Conservation (phyloP, 345 rosid genomes). For the Turnera subulata region DNA sequence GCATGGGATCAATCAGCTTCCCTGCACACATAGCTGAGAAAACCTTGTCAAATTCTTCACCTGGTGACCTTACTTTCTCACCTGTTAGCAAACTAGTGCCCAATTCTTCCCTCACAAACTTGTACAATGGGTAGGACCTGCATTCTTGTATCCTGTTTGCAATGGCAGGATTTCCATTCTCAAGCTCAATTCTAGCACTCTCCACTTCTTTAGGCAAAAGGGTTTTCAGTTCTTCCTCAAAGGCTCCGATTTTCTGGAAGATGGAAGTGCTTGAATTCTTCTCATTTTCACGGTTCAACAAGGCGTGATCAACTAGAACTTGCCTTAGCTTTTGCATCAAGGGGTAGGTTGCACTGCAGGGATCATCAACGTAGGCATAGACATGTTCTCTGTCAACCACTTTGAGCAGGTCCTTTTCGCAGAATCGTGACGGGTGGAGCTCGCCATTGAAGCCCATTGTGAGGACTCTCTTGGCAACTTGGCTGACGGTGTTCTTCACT, state of each 20-base stretch:
- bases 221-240: conserved; percentile 23
- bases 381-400: conserved; percentile 23
- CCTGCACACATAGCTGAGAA: conserved; percentile 27
- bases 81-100: conserved; percentile 24
- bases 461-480: conserved; percentile 23
- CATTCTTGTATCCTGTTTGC: conserved; percentile 27
- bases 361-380: conserved; percentile 27
- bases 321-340: conserved; percentile 30
- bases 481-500: conserved; percentile 24
- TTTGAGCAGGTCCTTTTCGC: conserved; percentile 27
- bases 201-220: conserved; percentile 28
- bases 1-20: conserved; percentile 27
- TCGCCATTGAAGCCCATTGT: conserved; percentile 24
- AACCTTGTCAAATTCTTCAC: conserved; percentile 30
- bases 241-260: conserved; percentile 21
- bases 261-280: conserved; percentile 18
- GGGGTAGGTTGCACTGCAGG: conserved; percentile 29
- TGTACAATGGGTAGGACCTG: conserved; percentile 34
- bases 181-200: conserved; percentile 18
- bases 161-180: conserved; percentile 18
- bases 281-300: conserved; percentile 22
- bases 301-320: conserved; percentile 31
- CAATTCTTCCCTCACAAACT: conserved; percentile 29
- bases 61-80: conserved; percentile 19
- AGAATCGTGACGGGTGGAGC: conserved; percentile 32